A percentile compares a stretch with the other conserved stretches of the same genome.
These are phyloP conservation scores for Hymenoscyphus infarciens DNA, from an alignment of 2,329 filamentous ascomycete genomes.

Conservation along the genomic window DNA sequence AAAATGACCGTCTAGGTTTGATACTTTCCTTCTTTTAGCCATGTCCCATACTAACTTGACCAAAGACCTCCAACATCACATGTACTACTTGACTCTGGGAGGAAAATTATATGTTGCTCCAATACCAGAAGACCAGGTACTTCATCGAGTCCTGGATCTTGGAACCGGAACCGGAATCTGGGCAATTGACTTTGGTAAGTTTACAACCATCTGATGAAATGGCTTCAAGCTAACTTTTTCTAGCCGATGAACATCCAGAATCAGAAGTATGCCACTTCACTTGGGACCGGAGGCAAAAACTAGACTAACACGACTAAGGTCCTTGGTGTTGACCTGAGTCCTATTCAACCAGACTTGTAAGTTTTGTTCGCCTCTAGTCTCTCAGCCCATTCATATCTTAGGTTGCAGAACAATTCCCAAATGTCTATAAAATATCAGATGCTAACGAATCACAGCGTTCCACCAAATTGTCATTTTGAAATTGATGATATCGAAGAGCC, in stretches of 20 bases:
- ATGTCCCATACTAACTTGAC: neutral
- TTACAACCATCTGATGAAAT: constrained; percentile 6
- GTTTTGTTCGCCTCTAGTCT: neutral
- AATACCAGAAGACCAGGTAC: constrained; percentile 30
- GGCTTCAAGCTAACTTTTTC: neutral
- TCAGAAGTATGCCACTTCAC: constrained; percentile 7
- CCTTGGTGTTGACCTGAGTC: constrained; percentile 59
- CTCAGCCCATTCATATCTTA: no score
- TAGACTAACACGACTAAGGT: constrained; percentile 29
- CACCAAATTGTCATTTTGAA: constrained; percentile 58
- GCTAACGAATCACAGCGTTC: constrained; percentile 39
- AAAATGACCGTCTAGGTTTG: constrained; percentile 34
- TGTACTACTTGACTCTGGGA: constrained; percentile 22
- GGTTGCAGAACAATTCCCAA: no score
- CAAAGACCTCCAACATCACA: constrained; percentile 26
- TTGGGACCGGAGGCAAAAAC: neutral
- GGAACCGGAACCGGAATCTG: constrained; percentile 57
- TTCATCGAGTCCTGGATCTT: constrained; percentile 37
- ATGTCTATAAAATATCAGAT: neutral
- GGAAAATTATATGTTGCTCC: constrained; percentile 23
- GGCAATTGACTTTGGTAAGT: constrained; percentile 52
- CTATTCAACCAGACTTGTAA: constrained; percentile 53
- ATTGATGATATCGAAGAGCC: constrained; percentile 58
- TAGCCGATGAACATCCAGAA: constrained; percentile 18
- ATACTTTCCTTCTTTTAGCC: neutral